phyloP scores from a whole-genome alignment of 257 asterid species.

The Nyctanthes arbortristis region DNA sequence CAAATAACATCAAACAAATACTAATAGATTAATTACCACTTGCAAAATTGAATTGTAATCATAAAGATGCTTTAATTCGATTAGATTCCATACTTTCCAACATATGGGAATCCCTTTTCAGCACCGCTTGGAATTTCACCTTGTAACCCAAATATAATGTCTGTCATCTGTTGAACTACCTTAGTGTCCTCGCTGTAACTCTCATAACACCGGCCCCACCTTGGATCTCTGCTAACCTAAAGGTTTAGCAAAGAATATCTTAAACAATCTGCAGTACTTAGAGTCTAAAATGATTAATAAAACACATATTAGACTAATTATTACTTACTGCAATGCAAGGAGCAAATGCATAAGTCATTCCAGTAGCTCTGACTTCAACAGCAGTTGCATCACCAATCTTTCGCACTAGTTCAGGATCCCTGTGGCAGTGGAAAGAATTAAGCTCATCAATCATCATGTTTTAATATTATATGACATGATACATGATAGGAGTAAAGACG shows the following conservation, averaged over 20 bases:
- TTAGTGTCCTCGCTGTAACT: conserved; percentile 89
- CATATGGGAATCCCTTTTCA: conserved; percentile 70
- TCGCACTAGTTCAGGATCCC: conserved; percentile 74
- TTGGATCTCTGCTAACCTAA: conserved; percentile 93
- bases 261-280: background rate
- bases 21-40: too few species aligned
- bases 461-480: background rate
- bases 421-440: conserved; percentile 28
- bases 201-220: conserved; percentile 98
- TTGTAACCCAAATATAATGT: conserved; percentile 82
- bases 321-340: conserved; percentile 88
- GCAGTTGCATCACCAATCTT: conserved; percentile 92
- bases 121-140: conserved; percentile 76
- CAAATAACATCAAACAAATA: too few species aligned
- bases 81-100: conserved; percentile 63
- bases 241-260: background rate
- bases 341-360: conserved; percentile 85
- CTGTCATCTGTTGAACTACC: conserved; percentile 81
- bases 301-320: conserved; percentile 10
- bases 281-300: conserved; percentile 11
- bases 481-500: background rate
- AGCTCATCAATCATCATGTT: conserved; percentile 5
- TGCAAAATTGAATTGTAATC: too few species aligned
- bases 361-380: conserved; percentile 83
- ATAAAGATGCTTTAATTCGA: conserved; percentile 23